Evolutionary conservation across 23 red algal genomes (phyloP), one percentile per base, ranked within the genome.

Genomic region (Gracilaria caudata): DNA sequence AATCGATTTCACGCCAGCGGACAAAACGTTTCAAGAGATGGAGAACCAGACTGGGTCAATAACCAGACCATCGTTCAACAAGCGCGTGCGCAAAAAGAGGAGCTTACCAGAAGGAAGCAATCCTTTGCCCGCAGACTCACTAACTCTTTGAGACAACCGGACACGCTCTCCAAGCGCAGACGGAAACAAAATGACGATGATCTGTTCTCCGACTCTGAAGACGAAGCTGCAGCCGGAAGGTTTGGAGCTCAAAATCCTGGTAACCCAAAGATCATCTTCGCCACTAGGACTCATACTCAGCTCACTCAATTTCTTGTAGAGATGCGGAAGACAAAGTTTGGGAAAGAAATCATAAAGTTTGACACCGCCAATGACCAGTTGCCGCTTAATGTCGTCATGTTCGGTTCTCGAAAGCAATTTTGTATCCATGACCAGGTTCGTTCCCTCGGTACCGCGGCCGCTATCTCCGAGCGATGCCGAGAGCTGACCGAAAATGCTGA

Each of bases 401-500:
- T 99, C 23, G 90, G 86, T 55, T 95, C 97, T 41, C 87, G 97
- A 39, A 99, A 92, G 36, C 80, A 89, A 30, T 54, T 94, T 54
- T 99, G 97, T 87, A 91, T 95, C 34, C 92, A 99, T 85, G 85
- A 92, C 30, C 32, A 73, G n/a, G 97, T 99, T 26, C 92, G 56
- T 37, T 37, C 63, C 40, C 77, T 95, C 80, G 33, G 51, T 32
- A 80, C 77, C 35, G 84, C 86, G n/a, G 60, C 94, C 32, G 95
- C 92, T 7, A 88, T 99, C 44, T 95, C 94, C n/a, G 97, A 99
- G 51, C 55, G 93, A 24, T 99, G 97, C 56, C 60, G 80, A 33
- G 97, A 99, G 57, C 63, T 99, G 0, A 82, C 74, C 8, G 70
- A 78, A 38, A 75, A 64, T 9, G 74, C 76, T 64, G 43, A 64